phyloP scores from a whole-genome alignment of 768 basidiomycete genomes.

The Tylopilus balloui region DNA sequence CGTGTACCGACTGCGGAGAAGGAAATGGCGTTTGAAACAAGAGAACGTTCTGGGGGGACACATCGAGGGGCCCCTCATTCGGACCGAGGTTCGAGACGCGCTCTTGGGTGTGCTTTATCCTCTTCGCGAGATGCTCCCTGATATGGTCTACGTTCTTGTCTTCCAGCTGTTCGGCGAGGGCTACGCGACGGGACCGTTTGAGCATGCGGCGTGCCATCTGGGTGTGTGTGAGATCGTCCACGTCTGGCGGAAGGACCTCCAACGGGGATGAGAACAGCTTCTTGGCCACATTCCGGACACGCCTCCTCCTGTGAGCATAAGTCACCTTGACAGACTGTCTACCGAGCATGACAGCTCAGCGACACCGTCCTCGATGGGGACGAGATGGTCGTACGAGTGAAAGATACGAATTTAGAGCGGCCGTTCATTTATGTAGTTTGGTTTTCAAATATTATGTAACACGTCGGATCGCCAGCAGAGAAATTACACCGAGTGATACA shows the following conservation, averaged over 20 bases:
- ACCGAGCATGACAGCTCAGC: conserved; percentile 8
- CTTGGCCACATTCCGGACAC: conserved; percentile 9
- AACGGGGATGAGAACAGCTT: conserved; percentile 25
- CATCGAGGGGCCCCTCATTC: not conserved
- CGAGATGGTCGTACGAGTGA: conserved; percentile 2
- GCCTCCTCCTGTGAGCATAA: conserved; percentile 32
- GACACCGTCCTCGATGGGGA: not conserved
- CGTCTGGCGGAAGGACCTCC: conserved; percentile 23
- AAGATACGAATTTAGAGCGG: not conserved
- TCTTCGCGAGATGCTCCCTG: conserved; percentile 32
- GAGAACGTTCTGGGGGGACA: conserved; percentile 15
- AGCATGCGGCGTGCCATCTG: conserved; percentile 46
- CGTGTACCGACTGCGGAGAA: conserved; percentile 19
- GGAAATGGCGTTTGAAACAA: conserved; percentile 28
- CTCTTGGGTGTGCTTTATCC: conserved; percentile 26
- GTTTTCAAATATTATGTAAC: conserved; percentile 7
- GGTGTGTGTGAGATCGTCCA: conserved; percentile 33
- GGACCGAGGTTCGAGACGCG: conserved; percentile 4
- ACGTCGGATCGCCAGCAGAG: not conserved
- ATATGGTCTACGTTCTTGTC: conserved; percentile 19
- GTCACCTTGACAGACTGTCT: conserved; percentile 23
- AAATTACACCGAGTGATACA: not conserved
- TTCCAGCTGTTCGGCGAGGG: conserved; percentile 19
- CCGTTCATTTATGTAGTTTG: not conserved
- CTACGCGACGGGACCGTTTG: conserved; percentile 42